These are phyloP conservation scores for Chaetomiaceae sp. DNA, from an alignment of 2,329 filamentous ascomycete genomes.

Conservation along the genomic window DNA sequence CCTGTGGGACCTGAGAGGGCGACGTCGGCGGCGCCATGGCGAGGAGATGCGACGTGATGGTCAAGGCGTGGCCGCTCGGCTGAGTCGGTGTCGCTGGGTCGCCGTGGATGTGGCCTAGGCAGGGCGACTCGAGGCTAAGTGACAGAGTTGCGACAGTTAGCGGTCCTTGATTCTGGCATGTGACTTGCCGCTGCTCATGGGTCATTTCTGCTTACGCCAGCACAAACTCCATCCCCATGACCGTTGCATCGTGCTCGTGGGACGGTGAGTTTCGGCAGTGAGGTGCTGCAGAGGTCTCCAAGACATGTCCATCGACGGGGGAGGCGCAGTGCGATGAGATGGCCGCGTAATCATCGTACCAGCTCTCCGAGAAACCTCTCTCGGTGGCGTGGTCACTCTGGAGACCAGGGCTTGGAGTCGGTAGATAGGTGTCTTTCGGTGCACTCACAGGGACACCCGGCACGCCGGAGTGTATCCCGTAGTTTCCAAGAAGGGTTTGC, in stretches of 20 bases:
- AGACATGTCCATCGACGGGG: too few relatives aligned
- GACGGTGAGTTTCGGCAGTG: slow-evolving; percentile 12
- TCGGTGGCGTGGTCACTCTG: not conserved
- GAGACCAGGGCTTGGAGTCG: too few relatives aligned
- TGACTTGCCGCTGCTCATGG: too few relatives aligned
- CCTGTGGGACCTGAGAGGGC: not conserved
- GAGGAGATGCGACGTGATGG: slow-evolving; percentile 21
- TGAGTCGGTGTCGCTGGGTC: slow-evolving; percentile 23
- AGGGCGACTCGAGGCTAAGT: slow-evolving; percentile 26
- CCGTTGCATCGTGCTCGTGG: slow-evolving; percentile 23
- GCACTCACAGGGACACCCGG: too few relatives aligned
- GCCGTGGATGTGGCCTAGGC: slow-evolving; percentile 26
- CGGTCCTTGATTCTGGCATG: too few relatives aligned
- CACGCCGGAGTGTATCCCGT: not conserved
- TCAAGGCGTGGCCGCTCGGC: slow-evolving; percentile 26
- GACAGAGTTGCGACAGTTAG: not conserved
- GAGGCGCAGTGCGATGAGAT: too few relatives aligned
- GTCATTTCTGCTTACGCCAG: slow-evolving; percentile 23
- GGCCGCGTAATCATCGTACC: not conserved
- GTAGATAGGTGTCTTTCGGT: too few relatives aligned
- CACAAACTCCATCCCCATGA: slow-evolving; percentile 31
- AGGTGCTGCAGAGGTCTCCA: not conserved
- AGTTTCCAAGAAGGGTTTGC: not conserved
- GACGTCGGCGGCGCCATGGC: not conserved
- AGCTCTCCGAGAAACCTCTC: not conserved